Evolutionary conservation across 1,139 yeast genomes (phyloP).

Genomic region (Hyphopichia wangnamkhiaoensis): DNA sequence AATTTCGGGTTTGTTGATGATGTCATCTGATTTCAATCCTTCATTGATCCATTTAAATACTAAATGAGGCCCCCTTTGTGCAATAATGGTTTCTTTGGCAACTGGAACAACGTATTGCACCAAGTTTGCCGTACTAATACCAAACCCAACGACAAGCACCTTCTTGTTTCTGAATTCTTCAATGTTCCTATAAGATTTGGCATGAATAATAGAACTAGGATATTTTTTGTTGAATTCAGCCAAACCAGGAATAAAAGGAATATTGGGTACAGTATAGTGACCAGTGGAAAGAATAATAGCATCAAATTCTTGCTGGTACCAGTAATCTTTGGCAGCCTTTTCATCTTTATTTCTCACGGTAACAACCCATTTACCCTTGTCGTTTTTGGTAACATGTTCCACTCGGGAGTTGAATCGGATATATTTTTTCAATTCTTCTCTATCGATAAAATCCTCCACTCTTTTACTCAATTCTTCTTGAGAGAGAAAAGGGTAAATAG

Average conservation of each 20-base stretch:
- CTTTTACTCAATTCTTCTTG: constrained; percentile 37
- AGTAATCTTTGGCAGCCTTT: constrained; percentile 23
- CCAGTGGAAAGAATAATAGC: constrained; percentile 56
- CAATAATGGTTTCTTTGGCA: constrained; percentile 36
- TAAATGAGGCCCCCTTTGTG: constrained; percentile 34
- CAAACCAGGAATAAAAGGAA: constrained; percentile 54
- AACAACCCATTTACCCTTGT: constrained; percentile 45
- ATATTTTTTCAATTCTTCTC: constrained; percentile 29
- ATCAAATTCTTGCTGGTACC: constrained; percentile 48
- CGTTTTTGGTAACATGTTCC: constrained; percentile 33
- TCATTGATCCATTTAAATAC: constrained; percentile 33
- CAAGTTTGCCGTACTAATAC: constrained; percentile 52
- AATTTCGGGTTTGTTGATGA: constrained; percentile 30
- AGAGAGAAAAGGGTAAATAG: constrained; percentile 43
- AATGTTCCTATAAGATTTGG: constrained; percentile 58
- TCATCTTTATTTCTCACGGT: constrained; percentile 28
- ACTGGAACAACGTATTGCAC: constrained; percentile 49
- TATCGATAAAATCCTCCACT: constrained; percentile 27
- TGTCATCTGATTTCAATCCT: constrained; percentile 40
- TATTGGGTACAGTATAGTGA: constrained; percentile 52
- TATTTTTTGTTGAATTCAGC: constrained; percentile 44
- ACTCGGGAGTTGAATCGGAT: constrained; percentile 42
- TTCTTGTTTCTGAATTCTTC: constrained; percentile 43
- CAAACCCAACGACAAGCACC: constrained; percentile 52
- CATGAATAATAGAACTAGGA: constrained; percentile 56